These are phyloP conservation scores for Leavenworthia alabamica DNA, from an alignment of 345 rosid species.

Conservation along the genomic window DNA sequence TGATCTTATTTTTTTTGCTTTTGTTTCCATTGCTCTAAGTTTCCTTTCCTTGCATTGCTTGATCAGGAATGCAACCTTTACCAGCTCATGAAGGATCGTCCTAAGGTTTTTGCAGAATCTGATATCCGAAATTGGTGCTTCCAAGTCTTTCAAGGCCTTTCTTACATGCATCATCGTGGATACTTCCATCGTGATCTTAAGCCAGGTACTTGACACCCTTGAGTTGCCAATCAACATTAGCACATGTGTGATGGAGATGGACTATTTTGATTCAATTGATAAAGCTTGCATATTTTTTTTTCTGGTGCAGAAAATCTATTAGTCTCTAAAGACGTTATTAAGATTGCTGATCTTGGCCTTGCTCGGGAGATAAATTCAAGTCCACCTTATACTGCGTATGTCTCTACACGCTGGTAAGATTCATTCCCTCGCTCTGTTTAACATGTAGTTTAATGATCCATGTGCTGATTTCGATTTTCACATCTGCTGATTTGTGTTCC, in stretches of 20 bases:
- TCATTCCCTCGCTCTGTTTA: not conserved
- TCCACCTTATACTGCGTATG: slow-evolving; percentile 91
- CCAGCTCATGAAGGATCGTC: slow-evolving; percentile 83
- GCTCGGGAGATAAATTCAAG: slow-evolving; percentile 78
- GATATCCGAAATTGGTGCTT: slow-evolving; percentile 89
- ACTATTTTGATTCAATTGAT: not conserved
- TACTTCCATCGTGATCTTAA: slow-evolving; percentile 97
- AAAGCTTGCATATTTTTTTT: not conserved
- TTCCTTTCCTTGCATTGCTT: slow-evolving; percentile 1
- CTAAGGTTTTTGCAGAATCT: slow-evolving; percentile 63
- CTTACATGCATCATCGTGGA: slow-evolving; percentile 89
- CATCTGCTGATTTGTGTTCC: slow-evolving; percentile 7
- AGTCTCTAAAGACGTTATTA: slow-evolving; percentile 64
- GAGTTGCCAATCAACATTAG: slow-evolving; percentile 2
- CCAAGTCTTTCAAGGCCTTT: slow-evolving; percentile 95
- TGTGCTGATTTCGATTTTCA: not conserved
- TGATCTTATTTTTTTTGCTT: not conserved
- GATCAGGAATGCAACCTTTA: slow-evolving; percentile 82
- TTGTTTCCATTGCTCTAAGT: not conserved
- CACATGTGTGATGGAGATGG: not conserved
- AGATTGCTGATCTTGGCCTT: slow-evolving; percentile 97
- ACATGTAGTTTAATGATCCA: not conserved
- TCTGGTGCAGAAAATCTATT: slow-evolving; percentile 62
- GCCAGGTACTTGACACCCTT: slow-evolving; percentile 60
- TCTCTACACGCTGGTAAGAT: slow-evolving; percentile 90